Conservation (phyloP, 768 basidiomycete species). For the Boletus subparvulus region DNA sequence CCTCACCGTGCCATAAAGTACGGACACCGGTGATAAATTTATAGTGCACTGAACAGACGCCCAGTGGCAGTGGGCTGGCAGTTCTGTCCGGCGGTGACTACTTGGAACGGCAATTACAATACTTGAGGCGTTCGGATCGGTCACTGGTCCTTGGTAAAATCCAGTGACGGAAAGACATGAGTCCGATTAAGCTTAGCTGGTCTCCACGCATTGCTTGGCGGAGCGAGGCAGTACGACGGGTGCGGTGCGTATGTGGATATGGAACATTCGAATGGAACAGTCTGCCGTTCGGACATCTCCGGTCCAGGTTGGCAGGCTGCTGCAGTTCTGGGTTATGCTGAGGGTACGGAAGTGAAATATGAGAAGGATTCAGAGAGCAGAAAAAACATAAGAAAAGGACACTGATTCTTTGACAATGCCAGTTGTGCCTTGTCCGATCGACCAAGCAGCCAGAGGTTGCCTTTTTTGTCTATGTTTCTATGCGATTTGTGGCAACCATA, state of each 20-base stretch:
- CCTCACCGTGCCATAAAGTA: neutral
- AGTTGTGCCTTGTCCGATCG: neutral
- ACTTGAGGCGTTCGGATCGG: neutral
- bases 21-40: neutral
- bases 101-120: neutral
- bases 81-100: neutral
- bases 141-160: no score
- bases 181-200: no score
- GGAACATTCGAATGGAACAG: constrained; percentile 30
- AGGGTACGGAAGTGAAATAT: neutral
- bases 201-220: neutral
- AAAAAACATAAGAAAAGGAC: neutral
- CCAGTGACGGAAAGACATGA: no score
- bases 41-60: neutral
- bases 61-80: neutral
- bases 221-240: constrained; percentile 9
- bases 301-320: neutral
- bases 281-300: constrained; percentile 17
- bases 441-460: constrained; percentile 7
- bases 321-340: neutral
- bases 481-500: no score
- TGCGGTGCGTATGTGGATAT: constrained; percentile 16
- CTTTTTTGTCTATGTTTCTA: constrained; percentile 4
- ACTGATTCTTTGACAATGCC: no score
- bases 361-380: neutral